Conservation (phyloP, 495 filamentous ascomycete species). For the Neurospora sp. region DNA sequence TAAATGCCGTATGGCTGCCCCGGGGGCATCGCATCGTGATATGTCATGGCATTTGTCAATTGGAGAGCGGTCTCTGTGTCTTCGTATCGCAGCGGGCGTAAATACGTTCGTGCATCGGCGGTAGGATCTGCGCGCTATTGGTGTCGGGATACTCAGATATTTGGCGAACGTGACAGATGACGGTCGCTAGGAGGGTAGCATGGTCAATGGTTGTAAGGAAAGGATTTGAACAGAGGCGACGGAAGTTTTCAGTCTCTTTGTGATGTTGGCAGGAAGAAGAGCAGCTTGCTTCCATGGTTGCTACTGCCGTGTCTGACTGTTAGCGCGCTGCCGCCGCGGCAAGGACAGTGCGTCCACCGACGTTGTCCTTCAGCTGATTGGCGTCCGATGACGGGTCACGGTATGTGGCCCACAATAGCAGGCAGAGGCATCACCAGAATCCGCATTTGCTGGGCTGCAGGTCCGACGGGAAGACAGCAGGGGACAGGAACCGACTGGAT, state of each 20-base stretch:
- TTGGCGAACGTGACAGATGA: background rate
- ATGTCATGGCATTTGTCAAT: constrained; percentile 26
- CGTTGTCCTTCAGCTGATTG: background rate
- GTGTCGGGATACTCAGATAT: background rate
- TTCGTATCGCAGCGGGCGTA: background rate
- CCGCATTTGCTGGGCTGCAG: background rate
- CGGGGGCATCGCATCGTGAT: constrained; percentile 33
- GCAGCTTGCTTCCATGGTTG: background rate
- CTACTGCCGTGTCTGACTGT: background rate
- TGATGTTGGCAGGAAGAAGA: background rate
- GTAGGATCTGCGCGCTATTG: background rate
- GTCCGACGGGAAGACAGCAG: background rate
- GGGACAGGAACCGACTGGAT: background rate
- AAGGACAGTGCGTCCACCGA: background rate
- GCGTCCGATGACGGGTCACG: background rate
- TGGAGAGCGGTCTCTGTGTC: constrained; percentile 2
- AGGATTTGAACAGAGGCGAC: background rate
- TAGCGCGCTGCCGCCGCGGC: background rate
- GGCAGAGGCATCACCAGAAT: background rate
- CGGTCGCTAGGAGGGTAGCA: background rate
- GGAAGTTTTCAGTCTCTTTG: background rate
- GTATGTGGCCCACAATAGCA: background rate
- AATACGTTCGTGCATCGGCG: background rate
- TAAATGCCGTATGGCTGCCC: constrained; percentile 34
- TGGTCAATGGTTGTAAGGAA: background rate